Evolutionary conservation across 495 filamentous ascomycete species (phyloP).

Genomic region (Melanomma pulvis-pyrius): DNA sequence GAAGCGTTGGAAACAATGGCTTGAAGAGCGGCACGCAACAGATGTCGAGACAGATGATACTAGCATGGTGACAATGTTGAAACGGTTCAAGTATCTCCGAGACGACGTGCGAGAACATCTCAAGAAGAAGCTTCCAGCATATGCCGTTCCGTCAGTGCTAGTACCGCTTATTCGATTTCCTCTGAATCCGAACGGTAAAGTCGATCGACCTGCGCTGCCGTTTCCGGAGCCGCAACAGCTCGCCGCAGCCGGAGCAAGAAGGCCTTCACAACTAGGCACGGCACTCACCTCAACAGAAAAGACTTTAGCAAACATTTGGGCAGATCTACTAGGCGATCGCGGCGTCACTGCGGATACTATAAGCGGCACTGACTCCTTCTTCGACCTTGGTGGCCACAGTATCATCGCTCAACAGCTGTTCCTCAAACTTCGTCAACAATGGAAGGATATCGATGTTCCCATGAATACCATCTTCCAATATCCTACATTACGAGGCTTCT

Average conservation of each 20-base stretch:
- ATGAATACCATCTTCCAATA: slow-evolving; percentile 78
- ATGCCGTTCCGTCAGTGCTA: slow-evolving; percentile 80
- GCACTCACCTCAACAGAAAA: slow-evolving; percentile 67
- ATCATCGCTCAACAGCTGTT: slow-evolving; percentile 87
- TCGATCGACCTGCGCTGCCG: slow-evolving; percentile 86
- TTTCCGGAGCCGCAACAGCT: slow-evolving; percentile 80
- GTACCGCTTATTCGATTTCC: slow-evolving; percentile 81
- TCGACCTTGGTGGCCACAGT: slow-evolving; percentile 85
- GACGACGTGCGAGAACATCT: slow-evolving; percentile 76
- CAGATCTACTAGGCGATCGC: slow-evolving; percentile 49
- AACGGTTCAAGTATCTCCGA: slow-evolving; percentile 67
- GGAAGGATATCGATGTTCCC: slow-evolving; percentile 65
- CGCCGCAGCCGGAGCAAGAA: slow-evolving; percentile 48
- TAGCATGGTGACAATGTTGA: slow-evolving; percentile 63
- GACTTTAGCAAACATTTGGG: slow-evolving; percentile 70
- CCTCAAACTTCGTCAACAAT: slow-evolving; percentile 65
- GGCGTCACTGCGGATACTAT: slow-evolving; percentile 28
- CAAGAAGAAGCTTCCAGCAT: slow-evolving; percentile 72
- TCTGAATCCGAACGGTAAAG: slow-evolving; percentile 92
- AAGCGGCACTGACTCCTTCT: slow-evolving; percentile 65
- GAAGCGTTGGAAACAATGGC: slow-evolving; percentile 69
- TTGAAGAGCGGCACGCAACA: slow-evolving; percentile 57
- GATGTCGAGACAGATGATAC: slow-evolving; percentile 50
- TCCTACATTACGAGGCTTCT: slow-evolving; percentile 73
- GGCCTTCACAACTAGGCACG: slow-evolving; percentile 40